Base-by-base conservation (phyloP, 495 filamentous ascomycete species). In the Cudoniella acicularis region DNA sequence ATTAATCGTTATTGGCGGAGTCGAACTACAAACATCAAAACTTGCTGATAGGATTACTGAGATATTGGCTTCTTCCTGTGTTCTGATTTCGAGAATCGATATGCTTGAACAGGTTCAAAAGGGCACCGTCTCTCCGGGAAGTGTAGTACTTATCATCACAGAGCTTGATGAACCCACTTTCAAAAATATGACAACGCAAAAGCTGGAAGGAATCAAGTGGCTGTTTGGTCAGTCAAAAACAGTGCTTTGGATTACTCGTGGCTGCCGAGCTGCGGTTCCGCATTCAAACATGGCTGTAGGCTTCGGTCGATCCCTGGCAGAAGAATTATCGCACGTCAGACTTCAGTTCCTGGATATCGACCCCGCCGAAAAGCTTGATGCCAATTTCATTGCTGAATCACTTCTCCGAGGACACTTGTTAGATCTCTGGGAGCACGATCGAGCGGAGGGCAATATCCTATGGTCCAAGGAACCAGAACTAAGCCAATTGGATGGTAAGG, bases 131-230 rank as follows among this genome's bases (percentile, higher is more conserved):
- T 9, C 48, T 50, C n/a, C 48, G 8, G 25, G 10, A 20, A 24
- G 21, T 24, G 8, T 9, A 24, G 70, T 80, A 0, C 54, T 83
- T n/a, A 72, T 64, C 50, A 59, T 84, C 27, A 59, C 70, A 4
- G 81, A 83, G 40, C 62, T 77, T 10, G 71, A 77, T 59, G 67
- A 68, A n/a, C 71, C 75, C 0, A 64, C 75, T 2, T 74, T 84
- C 3, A 54, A 69, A 9, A 56, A 58, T 2, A 67, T 81, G 20
- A 67, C 67, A 1, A 51, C 62, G 8, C 47, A 68, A 1, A 67
- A 57, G 6, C 70, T 73, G 43, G 40, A 67, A 10, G 54, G 55
- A 13, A 49, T 80, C 8, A 60, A 75, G 52, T 43, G 62, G 4
- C 49, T 82, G 0, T 68, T 81, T 17, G 52, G 67, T 10, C 47